Evolutionary conservation across 2,329 filamentous ascomycete species (phyloP).

Genomic region (Trichoderma polysporum): DNA sequence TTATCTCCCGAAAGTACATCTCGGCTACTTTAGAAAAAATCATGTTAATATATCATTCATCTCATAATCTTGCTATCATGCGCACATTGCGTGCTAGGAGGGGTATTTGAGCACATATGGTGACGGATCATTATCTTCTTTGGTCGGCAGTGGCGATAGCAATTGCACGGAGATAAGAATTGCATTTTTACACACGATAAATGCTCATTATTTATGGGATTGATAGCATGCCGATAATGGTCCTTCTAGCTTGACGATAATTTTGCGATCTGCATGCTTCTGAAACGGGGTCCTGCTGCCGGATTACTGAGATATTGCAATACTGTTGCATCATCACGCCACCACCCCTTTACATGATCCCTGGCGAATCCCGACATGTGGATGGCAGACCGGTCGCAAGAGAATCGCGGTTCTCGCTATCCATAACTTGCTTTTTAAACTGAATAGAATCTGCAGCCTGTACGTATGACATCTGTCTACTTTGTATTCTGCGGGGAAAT

Average conservation of each 20-base stretch:
- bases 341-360: background rate
- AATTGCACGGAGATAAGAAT: background rate
- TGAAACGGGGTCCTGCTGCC: background rate
- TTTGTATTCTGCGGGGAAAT: constrained; percentile 8
- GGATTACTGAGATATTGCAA: constrained; percentile 2
- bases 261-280: background rate
- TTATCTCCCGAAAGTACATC: background rate
- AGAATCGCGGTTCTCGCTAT: background rate
- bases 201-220: background rate
- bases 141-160: background rate
- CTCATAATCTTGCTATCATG: background rate
- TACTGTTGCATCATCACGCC: constrained; percentile 14
- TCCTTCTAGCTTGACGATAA: too few species aligned
- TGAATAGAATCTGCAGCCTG: background rate
- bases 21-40: background rate
- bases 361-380: background rate
- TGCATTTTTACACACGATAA: background rate
- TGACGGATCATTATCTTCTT: background rate
- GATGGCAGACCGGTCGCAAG: background rate
- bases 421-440: background rate
- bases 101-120: constrained; percentile 3
- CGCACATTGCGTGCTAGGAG: constrained; percentile 19
- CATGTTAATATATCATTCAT: background rate
- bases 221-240: background rate
- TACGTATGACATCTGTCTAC: background rate